These are phyloP conservation scores for Kwoniella pini DNA, from an alignment of 768 basidiomycete genomes.

Conservation along the genomic window DNA sequence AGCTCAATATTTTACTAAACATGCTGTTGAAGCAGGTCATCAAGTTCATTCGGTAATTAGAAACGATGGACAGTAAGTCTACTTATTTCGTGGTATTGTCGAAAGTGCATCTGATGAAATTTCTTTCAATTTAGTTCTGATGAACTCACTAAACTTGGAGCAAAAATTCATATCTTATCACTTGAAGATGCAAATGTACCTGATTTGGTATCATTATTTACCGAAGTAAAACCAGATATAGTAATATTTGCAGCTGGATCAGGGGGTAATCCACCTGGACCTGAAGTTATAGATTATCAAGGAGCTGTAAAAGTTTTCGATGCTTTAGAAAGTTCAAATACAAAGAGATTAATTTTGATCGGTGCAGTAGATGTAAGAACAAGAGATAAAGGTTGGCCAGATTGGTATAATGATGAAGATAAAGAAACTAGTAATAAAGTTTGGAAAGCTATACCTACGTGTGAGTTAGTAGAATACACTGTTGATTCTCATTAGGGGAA, in stretches of 20 bases:
- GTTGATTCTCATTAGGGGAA: too few species aligned
- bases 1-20: conserved; percentile 59
- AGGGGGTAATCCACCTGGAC: conserved; percentile 61
- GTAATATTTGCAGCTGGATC: conserved; percentile 60
- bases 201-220: conserved; percentile 60
- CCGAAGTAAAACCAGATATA: conserved; percentile 44
- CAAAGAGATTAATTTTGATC: conserved; percentile 63
- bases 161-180: conserved; percentile 61
- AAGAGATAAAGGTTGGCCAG: conserved; percentile 45
- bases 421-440: conserved; percentile 52
- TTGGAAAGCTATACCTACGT: conserved; percentile 58
- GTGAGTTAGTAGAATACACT: conserved; percentile 21
- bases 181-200: conserved; percentile 61
- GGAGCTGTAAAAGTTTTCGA: conserved; percentile 72
- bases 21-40: conserved; percentile 58
- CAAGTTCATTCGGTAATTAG: conserved; percentile 64
- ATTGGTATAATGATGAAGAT: conserved; percentile 40
- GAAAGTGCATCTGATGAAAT: too few species aligned
- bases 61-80: conserved; percentile 57
- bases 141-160: conserved; percentile 58
- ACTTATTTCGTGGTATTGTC: not conserved
- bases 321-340: conserved; percentile 62
- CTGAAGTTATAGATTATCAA: conserved; percentile 62
- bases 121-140: conserved; percentile 17
- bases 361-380: conserved; percentile 65